Evolutionary conservation across 139 green algal species (phyloP), one percentile per base, ranked within the genome.

Genomic region (Chloropicon primus): DNA sequence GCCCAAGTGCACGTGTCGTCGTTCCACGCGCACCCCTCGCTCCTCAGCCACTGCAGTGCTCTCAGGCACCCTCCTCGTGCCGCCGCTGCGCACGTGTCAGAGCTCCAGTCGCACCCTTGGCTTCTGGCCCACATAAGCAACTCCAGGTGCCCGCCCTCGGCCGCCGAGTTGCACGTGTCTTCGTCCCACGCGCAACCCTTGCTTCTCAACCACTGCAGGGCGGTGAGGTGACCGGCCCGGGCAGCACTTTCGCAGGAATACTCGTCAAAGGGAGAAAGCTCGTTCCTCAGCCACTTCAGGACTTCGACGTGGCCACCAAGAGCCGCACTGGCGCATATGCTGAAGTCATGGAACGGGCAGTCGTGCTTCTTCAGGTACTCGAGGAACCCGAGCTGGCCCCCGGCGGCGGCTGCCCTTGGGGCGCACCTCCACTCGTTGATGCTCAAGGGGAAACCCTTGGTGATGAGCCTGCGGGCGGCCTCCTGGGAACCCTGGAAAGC

Each of bases 101-200:
- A n/a, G n/a, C n/a, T n/a, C n/a, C n/a, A n/a, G n/a, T n/a, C n/a
- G n/a, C n/a, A n/a, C n/a, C n/a, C n/a, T n/a, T n/a, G n/a, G n/a
- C n/a, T n/a, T n/a, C n/a, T n/a, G 5, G 71, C 71, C 71, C 71
- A 74, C 71, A 2, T 2, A 2, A 74, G 71, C 71, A 76, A 26
- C 24, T 76, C 73, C 24, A 76, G 24, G 73, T 76, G 73, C 26
- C 73, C 73, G 24, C 73, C 23, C 24, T 71, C 22, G 21, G 73
- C 73, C 2, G 73, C 73, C 73, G 26, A 76, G 2, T 26, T 62
- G 73, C 73, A 76, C 3, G 73, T 76, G 73, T 27, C 26, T 27
- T 54, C 25, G 24, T 76, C 73, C 73, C 73, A 76, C 5, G 73
- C 26, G 73, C 73, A 76, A 27, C 73, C 73, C 5, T 24, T 24